Evolutionary conservation across 23 red algal genomes (phyloP).

Genomic region (Cyanidioschyzon merolae): DNA sequence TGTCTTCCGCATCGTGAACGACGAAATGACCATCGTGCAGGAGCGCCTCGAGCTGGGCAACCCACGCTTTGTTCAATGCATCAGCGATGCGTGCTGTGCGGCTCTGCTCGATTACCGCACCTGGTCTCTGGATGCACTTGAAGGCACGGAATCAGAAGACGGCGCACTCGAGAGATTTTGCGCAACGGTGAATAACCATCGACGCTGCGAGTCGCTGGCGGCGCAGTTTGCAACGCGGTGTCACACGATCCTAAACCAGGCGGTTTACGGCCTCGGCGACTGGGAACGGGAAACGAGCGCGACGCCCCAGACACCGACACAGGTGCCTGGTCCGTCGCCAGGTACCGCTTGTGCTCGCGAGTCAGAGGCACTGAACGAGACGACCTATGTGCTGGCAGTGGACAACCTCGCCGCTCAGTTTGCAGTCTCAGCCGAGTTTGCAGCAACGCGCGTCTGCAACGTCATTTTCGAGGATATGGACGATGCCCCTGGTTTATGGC

Average conservation of each 20-base stretch:
- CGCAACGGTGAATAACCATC: conserved; percentile 24
- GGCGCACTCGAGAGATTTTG: conserved; percentile 25
- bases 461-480: conserved; percentile 25
- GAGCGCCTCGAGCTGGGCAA: conserved; percentile 23
- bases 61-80: conserved; percentile 12
- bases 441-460: conserved; percentile 12
- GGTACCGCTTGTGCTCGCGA: neutral
- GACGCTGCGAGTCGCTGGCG: conserved; percentile 14
- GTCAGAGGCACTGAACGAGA: neutral
- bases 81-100: conserved; percentile 24
- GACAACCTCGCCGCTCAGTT: neutral
- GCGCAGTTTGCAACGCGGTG: neutral
- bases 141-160: conserved; percentile 21
- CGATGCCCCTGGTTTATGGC: conserved; percentile 27
- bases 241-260: neutral
- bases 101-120: conserved; percentile 24
- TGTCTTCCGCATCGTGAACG: conserved; percentile 32
- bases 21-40: conserved; percentile 24
- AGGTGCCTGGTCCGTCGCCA: neutral
- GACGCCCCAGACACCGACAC: neutral
- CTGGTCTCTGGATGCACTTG: conserved; percentile 2
- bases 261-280: neutral
- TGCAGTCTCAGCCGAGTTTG: conserved; percentile 17
- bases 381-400: neutral
- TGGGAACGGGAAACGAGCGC: neutral